A percentile compares a stretch with the other conserved stretches of the same genome.
Conservation (phyloP, 768 basidiomycete species). For the Tremella fuciformis region DNA sequence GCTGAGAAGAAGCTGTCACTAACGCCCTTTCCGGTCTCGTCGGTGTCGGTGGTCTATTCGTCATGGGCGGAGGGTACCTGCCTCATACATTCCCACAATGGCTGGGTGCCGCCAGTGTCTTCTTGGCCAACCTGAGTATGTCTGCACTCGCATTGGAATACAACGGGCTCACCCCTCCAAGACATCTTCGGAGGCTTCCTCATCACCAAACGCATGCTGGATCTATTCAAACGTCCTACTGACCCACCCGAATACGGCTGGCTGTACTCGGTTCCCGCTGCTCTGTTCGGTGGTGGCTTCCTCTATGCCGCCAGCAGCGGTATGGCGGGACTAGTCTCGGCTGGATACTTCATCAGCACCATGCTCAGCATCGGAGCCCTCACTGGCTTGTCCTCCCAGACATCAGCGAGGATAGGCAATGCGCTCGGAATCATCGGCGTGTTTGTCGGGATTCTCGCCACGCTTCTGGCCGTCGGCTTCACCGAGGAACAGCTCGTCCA, state of each 20-base stretch:
- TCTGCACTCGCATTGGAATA: neutral
- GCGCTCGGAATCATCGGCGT: constrained; percentile 83
- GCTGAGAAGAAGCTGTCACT: constrained; percentile 59
- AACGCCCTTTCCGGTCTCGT: constrained; percentile 87
- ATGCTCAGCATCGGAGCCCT: constrained; percentile 86
- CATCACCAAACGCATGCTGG: constrained; percentile 86
- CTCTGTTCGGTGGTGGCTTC: constrained; percentile 79
- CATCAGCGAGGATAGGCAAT: constrained; percentile 83
- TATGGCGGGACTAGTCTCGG: constrained; percentile 80
- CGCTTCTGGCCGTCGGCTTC: constrained; percentile 79
- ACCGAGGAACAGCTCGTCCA: constrained; percentile 69
- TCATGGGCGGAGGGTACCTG: constrained; percentile 84
- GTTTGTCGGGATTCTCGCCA: constrained; percentile 72
- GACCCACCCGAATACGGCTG: constrained; percentile 87
- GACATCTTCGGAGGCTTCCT: constrained; percentile 83
- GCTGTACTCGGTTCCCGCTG: constrained; percentile 74
- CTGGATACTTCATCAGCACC: constrained; percentile 79
- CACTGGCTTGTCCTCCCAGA: constrained; percentile 70
- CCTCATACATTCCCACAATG: constrained; percentile 77
- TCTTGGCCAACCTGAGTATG: constrained; percentile 71
- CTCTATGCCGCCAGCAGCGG: constrained; percentile 77
- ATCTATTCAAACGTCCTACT: constrained; percentile 83
- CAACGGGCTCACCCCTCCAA: constrained; percentile 1
- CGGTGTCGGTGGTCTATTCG: constrained; percentile 78
- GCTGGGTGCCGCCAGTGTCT: constrained; percentile 76